phyloP scores from a whole-genome alignment of 768 basidiomycete genomes.

The Agaricus blazei region DNA sequence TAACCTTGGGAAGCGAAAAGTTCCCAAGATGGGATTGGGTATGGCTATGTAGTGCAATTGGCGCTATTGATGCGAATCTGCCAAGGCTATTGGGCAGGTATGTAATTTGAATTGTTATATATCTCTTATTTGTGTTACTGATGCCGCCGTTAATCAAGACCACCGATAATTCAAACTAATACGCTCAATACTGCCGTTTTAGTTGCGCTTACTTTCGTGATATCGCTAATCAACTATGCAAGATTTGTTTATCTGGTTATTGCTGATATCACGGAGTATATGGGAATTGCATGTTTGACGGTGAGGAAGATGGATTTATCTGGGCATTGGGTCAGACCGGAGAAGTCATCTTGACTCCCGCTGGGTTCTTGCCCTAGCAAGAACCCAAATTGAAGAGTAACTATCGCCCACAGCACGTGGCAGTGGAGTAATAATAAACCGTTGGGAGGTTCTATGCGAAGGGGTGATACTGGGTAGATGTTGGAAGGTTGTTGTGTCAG shows the following conservation, averaged over 20 bases:
- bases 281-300: conserved; percentile 94
- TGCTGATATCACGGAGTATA: conserved; percentile 79
- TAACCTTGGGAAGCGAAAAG: conserved; percentile 57
- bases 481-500: no score
- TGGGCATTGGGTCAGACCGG: conserved; percentile 12
- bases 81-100: conserved; percentile 64
- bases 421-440: no score
- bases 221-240: conserved; percentile 68
- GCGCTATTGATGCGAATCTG: conserved; percentile 80
- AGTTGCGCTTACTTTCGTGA: conserved; percentile 61
- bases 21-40: conserved; percentile 89
- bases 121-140: not conserved
- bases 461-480: no score
- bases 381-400: not conserved
- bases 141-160: conserved; percentile 25
- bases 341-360: conserved; percentile 3
- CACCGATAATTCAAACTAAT: conserved; percentile 73
- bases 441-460: no score
- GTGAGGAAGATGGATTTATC: conserved; percentile 77
- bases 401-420: no score
- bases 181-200: conserved; percentile 59
- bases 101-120: conserved; percentile 18
- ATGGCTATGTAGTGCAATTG: conserved; percentile 77
- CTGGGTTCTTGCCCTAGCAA: not conserved
- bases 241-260: conserved; percentile 84